Evolutionary conservation across 2,329 filamentous ascomycete species (phyloP).

Genomic region (Anisogramma anomala): DNA sequence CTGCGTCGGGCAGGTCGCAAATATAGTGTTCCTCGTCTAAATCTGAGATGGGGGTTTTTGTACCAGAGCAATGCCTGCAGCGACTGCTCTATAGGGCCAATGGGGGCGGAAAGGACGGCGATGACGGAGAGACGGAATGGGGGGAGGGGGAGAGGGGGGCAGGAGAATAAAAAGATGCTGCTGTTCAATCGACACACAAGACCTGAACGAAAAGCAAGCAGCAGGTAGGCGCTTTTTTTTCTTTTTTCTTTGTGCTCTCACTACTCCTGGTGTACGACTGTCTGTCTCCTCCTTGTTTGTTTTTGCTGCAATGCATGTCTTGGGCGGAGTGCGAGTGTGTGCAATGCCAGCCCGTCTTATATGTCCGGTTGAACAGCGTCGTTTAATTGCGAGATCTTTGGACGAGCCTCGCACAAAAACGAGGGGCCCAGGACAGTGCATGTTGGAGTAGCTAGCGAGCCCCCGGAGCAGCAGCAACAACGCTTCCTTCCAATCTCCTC

Average conservation of each 20-base stretch:
- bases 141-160: background rate
- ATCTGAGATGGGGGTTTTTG: slow-evolving; percentile 13
- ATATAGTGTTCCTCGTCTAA: slow-evolving; percentile 17
- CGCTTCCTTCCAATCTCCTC: background rate
- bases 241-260: background rate
- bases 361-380: slow-evolving; percentile 12
- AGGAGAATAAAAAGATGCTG: background rate
- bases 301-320: slow-evolving; percentile 7
- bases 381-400: slow-evolving; percentile 15
- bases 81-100: too few relatives aligned
- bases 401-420: slow-evolving; percentile 8
- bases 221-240: slow-evolving; percentile 1
- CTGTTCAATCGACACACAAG: slow-evolving; percentile 1
- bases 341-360: slow-evolving; percentile 10
- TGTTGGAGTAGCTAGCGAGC: too few relatives aligned
- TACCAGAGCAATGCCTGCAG: slow-evolving; percentile 4
- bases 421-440: background rate
- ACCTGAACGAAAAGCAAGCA: slow-evolving; percentile 5
- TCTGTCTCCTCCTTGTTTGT: background rate
- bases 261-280: background rate
- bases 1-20: slow-evolving; percentile 10
- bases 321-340: background rate
- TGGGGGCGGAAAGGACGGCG: background rate
- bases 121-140: background rate
- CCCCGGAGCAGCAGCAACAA: too few relatives aligned